These are phyloP conservation scores for Dissophora globulifera DNA, from an alignment of 192 early-diverging fungal genomes.

Conservation along the genomic window DNA sequence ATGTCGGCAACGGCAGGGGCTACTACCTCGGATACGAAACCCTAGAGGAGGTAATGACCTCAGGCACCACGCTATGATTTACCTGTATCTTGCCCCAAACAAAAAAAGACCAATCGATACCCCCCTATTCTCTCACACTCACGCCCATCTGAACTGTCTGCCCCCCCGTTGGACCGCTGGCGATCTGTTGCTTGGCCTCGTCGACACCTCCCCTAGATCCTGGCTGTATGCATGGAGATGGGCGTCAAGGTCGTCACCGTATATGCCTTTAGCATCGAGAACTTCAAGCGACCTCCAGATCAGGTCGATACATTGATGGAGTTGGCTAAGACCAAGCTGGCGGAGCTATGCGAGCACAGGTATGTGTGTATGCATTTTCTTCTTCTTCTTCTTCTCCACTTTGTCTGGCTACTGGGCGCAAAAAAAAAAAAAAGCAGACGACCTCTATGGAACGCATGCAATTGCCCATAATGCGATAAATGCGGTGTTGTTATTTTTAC, in stretches of 20 bases:
- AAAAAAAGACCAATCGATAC: too few relatives aligned
- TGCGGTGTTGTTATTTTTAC: not conserved
- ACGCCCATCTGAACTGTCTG: too few relatives aligned
- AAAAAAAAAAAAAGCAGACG: too few relatives aligned
- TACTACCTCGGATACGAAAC: slow-evolving; percentile 84
- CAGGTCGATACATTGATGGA: slow-evolving; percentile 92
- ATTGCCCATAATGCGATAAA: too few relatives aligned
- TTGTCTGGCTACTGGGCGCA: too few relatives aligned
- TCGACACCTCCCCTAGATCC: slow-evolving; percentile 59
- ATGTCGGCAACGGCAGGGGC: slow-evolving; percentile 69
- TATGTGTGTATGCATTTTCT: too few relatives aligned
- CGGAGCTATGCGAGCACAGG: slow-evolving; percentile 78
- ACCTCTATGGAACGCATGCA: not conserved
- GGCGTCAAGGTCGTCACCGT: slow-evolving; percentile 90
- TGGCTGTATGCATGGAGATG: slow-evolving; percentile 89
- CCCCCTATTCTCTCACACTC: too few relatives aligned
- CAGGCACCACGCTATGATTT: not conserved
- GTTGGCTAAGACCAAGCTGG: slow-evolving; percentile 79
- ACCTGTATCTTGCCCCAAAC: too few relatives aligned
- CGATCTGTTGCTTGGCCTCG: not conserved
- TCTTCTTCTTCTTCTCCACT: too few relatives aligned
- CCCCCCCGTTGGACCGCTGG: too few relatives aligned
- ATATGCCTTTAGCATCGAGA: slow-evolving; percentile 98
- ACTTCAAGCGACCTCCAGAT: slow-evolving; percentile 88
- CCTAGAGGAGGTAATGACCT: slow-evolving; percentile 74